Percentiles rank a stretch among this genome's conserved stretches.
These are phyloP conservation scores for Flaveria trinervia DNA, from an alignment of 129 eudicot genomes.

Conservation along the genomic window DNA sequence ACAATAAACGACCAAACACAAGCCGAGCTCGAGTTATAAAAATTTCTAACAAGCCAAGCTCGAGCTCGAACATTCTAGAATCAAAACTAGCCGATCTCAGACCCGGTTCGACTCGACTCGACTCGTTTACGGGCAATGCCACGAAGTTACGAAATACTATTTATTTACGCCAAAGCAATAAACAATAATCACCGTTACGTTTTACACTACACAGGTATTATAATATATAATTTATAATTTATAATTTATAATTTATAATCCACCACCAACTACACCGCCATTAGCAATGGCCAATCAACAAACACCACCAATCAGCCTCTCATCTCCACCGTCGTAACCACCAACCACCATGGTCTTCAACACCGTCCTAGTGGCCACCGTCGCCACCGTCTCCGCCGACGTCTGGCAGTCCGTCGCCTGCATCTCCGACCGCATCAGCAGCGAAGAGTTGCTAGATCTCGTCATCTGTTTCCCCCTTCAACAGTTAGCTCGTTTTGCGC, in stretches of 20 bases:
- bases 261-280: not conserved
- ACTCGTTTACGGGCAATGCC: too few species aligned
- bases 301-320: constrained; percentile 9
- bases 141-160: too few species aligned
- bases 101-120: too few species aligned
- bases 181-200: not conserved
- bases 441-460: constrained; percentile 48
- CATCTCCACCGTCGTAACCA: not conserved
- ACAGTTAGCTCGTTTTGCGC: constrained; percentile 50
- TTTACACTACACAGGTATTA: constrained; percentile 21
- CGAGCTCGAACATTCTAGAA: too few species aligned
- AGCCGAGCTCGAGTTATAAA: too few species aligned
- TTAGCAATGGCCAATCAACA: constrained; percentile 28
- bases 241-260: not conserved
- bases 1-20: too few species aligned
- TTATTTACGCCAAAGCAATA: too few species aligned
- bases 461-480: constrained; percentile 59
- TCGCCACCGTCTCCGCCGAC: constrained; percentile 54
- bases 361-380: constrained; percentile 46
- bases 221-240: not conserved
- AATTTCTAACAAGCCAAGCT: too few species aligned
- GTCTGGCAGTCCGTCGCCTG: constrained; percentile 59
- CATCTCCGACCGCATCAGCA: constrained; percentile 45
- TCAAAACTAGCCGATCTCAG: too few species aligned
- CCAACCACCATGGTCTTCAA: constrained; percentile 49